phyloP scores from a whole-genome alignment of 2,329 filamentous ascomycete genomes.

The Aspergillus piperis region DNA sequence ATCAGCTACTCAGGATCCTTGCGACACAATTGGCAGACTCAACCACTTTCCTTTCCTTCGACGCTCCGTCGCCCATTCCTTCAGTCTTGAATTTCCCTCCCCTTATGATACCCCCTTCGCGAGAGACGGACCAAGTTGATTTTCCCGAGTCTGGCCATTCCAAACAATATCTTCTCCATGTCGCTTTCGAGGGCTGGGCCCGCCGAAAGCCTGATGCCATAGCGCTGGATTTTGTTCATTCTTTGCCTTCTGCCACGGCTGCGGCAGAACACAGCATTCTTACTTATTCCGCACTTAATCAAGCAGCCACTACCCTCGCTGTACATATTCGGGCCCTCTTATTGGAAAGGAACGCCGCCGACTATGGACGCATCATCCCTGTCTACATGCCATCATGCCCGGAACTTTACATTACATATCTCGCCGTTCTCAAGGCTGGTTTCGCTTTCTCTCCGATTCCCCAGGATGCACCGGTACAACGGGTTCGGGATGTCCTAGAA shows the following conservation, averaged over 20 bases:
- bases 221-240: conserved; percentile 32
- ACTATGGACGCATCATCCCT: conserved; percentile 26
- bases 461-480: conserved; percentile 35
- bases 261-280: conserved; percentile 26
- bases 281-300: conserved; percentile 28
- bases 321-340: conserved; percentile 19
- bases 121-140: conserved; percentile 10
- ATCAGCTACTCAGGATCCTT: conserved; percentile 24
- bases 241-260: conserved; percentile 19
- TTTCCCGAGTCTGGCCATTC: neutral
- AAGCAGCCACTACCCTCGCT: conserved; percentile 26
- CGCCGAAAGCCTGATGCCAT: conserved; percentile 22
- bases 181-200: conserved; percentile 30
- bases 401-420: conserved; percentile 42
- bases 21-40: conserved; percentile 18
- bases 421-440: conserved; percentile 40
- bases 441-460: conserved; percentile 43
- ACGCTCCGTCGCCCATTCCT: conserved; percentile 15
- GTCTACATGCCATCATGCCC: conserved; percentile 36
- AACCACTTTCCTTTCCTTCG: conserved; percentile 9
- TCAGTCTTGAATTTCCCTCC: conserved; percentile 32
- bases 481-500: conserved; percentile 30
- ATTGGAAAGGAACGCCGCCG: neutral
- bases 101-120: conserved; percentile 24
- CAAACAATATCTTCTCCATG: conserved; percentile 25